A percentile compares a stretch with the other conserved stretches of the same genome.
These are phyloP conservation scores for Houttuynia cordata DNA, from an alignment of 164 flowering plant species.

Conservation along the genomic window DNA sequence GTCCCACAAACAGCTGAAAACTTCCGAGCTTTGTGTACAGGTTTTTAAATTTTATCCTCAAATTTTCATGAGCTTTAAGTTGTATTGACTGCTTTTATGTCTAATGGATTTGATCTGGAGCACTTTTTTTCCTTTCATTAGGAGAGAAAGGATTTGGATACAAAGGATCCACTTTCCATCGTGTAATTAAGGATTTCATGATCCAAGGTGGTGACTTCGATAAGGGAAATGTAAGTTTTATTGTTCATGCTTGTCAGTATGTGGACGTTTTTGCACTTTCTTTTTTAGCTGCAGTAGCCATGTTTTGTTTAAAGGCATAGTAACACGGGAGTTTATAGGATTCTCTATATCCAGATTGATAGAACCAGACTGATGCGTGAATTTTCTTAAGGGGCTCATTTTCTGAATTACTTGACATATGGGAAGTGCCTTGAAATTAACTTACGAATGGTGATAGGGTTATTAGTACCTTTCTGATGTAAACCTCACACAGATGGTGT, in stretches of 20 bases:
- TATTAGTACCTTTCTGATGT: no score
- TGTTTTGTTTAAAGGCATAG: no score
- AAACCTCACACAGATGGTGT: no score
- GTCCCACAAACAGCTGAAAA: conserved; percentile 94
- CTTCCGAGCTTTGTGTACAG: conserved; percentile 94
- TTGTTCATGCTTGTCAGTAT: neutral
- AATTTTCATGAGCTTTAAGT: neutral
- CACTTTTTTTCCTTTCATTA: conserved; percentile 11
- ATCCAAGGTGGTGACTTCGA: conserved; percentile 41
- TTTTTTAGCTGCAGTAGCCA: neutral
- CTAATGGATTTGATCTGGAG: neutral
- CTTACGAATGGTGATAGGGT: no score
- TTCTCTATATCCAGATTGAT: no score
- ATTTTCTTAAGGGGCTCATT: no score
- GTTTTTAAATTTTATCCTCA: conserved; percentile 18
- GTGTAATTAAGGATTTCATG: conserved; percentile 97
- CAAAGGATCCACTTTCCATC: conserved; percentile 80
- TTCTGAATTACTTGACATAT: no score
- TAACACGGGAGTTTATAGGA: no score
- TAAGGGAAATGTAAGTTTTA: conserved; percentile 24
- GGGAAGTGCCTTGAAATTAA: no score
- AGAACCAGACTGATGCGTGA: no score
- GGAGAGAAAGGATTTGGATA: conserved; percentile 97
- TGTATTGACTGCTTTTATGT: neutral
- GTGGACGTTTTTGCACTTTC: neutral